Evolutionary conservation across 1,284 basidiomycete species (phyloP), one percentile per base, ranked within the genome.

Genomic region (Singerocomus inundabilis): DNA sequence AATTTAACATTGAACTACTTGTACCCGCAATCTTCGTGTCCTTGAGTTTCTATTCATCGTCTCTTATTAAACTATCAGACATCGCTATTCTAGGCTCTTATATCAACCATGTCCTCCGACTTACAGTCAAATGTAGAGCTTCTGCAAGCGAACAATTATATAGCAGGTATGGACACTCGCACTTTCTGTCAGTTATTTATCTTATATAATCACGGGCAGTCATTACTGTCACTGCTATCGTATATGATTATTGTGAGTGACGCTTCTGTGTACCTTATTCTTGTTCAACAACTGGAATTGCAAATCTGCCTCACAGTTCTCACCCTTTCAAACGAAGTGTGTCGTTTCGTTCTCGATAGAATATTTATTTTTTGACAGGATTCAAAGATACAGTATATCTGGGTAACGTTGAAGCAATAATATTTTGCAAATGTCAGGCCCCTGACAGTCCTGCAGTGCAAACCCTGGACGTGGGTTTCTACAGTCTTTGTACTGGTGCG

Each of bases 241-340:
- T 15, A 31, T 55, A 55, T 44, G 55, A 56, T 33, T 56, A 48
- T 25, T 25, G 51, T 52, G 25, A 41, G 48, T 30, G n/a, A 37
- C 31, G 5, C 2, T 16, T 21, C 5, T 13, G 10, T 16, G 9
- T 24, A 16, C 34, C 31, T 18, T 40, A 28, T 28, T 21, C 21
- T 21, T 5, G 21, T 21, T 10, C 24, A 9, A 10, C n/a, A 26
- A 6, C 18, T 21, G 21, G 11, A 12, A 13, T 11, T 12, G 6
- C 36, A 13, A 21, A 21, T 21, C 21, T 21, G 36, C 15, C 4
- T 13, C 12, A 9, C n/a, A 49, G 35, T 38, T 43, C 48, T 49
- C 42, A 46, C 48, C 8, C 29, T 48, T 33, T n/a, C 39, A 10
- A 44, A 21, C n/a, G 46, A 43, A 39, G 46, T 48, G 3, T 43